Evolutionary conservation across 176 grass and related monocot genomes (phyloP), one percentile per base, ranked within the genome.

Genomic region (Chrysopogon serrulatus): DNA sequence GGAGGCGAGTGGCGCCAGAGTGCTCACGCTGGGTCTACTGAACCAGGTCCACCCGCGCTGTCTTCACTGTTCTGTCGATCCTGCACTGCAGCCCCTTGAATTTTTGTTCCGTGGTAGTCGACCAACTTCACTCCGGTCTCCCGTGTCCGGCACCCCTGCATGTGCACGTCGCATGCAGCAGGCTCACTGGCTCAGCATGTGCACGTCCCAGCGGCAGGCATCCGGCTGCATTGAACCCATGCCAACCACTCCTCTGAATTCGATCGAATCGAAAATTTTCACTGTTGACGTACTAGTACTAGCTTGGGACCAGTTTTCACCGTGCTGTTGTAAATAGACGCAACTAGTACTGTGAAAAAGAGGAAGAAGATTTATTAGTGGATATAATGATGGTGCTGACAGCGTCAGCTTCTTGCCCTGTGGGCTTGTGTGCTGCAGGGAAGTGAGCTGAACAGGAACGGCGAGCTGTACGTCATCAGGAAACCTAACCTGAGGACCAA

Each of bases 1-100:
- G n/a, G 88, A 96, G 39, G 83, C 81, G 4, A 87, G 51, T 37
- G 93, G 90, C n/a, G 83, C 86, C 0, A 79, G 82, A 27, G 93
- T 96, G 0, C 43, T 88, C 0, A 93, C 82, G 31, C 81, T 96
- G 14, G 86, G 90, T 10, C 93, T 96, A 11, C 86, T 96, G 14
- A 96, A 96, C 61, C 90, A 96, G 82, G 93, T 92, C 45, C 77
- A n/a, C 16, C 74, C 17, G 3, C n/a, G n/a, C n/a, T n/a, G n/a
- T 49, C 53, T 54, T 53, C 19, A 10, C 51, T 54, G 19, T 23
- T 3, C 2, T 41, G 40, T 11, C 40, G 9, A 5, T 45, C 44
- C n/a, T n/a, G 49, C 8, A 1, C 49, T 54, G 49, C 49, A 23
- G 19, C 47, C 0, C 43, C 51, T 56, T n/a, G 21, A 56, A 56